Percentiles rank a stretch among this genome's conserved stretches.
phyloP scores from a whole-genome alignment of 1,139 yeast genomes.

The Casaregolazyma lundiana region DNA sequence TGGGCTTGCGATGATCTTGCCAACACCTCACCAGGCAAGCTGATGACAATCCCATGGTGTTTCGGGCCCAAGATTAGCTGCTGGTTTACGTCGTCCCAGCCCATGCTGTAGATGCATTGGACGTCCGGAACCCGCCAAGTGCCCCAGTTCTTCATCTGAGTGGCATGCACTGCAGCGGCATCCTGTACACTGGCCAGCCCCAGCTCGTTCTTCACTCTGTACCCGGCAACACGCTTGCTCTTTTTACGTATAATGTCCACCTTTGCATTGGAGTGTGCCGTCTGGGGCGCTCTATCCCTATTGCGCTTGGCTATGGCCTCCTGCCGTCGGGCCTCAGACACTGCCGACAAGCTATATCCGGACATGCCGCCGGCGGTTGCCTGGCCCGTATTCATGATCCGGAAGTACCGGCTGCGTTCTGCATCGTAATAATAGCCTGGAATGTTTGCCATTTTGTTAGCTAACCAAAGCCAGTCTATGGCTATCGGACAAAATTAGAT shows the following conservation, averaged over 20 bases:
- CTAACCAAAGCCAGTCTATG: neutral
- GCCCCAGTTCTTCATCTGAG: constrained; percentile 7
- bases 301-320: constrained; percentile 14
- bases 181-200: constrained; percentile 3
- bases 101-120: constrained; percentile 8
- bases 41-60: constrained; percentile 8
- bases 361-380: constrained; percentile 12
- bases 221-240: constrained; percentile 1
- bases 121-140: constrained; percentile 8
- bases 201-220: constrained; percentile 4
- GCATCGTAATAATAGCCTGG: constrained; percentile 24
- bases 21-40: constrained; percentile 6
- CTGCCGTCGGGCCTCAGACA: constrained; percentile 12
- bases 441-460: constrained; percentile 13
- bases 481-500: neutral
- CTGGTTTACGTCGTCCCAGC: constrained; percentile 8
- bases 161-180: constrained; percentile 3
- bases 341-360: constrained; percentile 11
- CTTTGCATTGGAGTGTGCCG: neutral
- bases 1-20: constrained; percentile 4
- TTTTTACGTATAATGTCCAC: neutral
- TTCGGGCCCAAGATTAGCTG: constrained; percentile 7
- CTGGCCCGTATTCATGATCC: constrained; percentile 17
- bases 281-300: neutral
- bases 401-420: constrained; percentile 18